phyloP scores from a whole-genome alignment of 306 rosid genomes.

The Herpetospermum pedunculosum region DNA sequence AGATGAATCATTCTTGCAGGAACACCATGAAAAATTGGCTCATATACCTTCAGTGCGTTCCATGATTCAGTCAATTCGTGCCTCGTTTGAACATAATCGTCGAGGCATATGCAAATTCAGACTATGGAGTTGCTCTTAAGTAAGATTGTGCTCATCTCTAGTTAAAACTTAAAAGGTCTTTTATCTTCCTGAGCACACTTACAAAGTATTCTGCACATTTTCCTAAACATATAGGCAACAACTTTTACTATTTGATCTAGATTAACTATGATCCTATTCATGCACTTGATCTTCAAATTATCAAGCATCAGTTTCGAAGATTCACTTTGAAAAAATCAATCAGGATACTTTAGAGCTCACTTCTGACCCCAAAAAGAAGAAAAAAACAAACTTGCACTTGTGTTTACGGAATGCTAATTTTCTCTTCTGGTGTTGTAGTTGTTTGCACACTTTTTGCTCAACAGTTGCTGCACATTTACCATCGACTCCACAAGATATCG shows the following conservation, averaged over 20 bases:
- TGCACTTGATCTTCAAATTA: background rate
- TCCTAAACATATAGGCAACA: background rate
- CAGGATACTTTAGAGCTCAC: background rate
- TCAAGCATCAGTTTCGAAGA: background rate
- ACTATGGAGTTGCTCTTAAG: slow-evolving; percentile 41
- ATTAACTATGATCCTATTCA: background rate
- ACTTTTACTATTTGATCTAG: background rate
- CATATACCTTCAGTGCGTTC: slow-evolving; percentile 36
- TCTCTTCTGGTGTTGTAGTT: background rate
- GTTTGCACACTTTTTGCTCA: background rate
- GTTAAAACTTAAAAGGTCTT: background rate
- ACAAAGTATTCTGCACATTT: background rate
- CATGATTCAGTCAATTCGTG: slow-evolving; percentile 57
- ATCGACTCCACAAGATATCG: background rate
- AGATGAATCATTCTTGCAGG: slow-evolving; percentile 37
- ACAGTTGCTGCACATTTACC: background rate
- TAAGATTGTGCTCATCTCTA: background rate
- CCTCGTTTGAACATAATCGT: slow-evolving; percentile 43
- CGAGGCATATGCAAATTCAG: slow-evolving; percentile 84
- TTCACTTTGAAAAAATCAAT: background rate
- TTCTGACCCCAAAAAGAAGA: background rate
- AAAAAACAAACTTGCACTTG: background rate
- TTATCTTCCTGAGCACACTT: background rate
- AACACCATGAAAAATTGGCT: slow-evolving; percentile 42
- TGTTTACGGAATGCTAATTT: background rate